Evolutionary conservation across 257 asterid species (phyloP), one percentile per base, ranked within the genome.

Genomic region (Gynochthodes officinalis): DNA sequence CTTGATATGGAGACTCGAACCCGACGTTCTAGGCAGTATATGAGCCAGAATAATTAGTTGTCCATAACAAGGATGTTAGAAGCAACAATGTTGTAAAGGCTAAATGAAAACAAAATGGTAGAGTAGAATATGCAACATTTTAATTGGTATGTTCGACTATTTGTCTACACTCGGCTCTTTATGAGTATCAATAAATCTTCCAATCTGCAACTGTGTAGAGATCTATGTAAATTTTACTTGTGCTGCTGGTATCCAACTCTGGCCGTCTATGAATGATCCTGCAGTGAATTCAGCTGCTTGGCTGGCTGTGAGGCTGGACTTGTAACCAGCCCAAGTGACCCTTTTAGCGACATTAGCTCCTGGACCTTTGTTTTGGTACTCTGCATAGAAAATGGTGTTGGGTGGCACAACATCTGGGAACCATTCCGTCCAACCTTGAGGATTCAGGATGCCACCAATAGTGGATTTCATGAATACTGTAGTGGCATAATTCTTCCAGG

Each of bases 401-500:
- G 94, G 92, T 30, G 96, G 92, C 27, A 67, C 82, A 2, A 80
- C 80, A 2, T 62, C 68, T 0, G 2, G 3, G 12, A 69, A 84
- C 98, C 97, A 88, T 7, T 83, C 76, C 50, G 74, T 79, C 98
- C 98, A 92, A 7, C 98, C 97, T 28, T 50, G 5, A 1, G 97
- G 95, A 5, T 67, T 30, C 83, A 92, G 64, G 71, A 87, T 81
- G 9, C 67, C 77, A 8, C 81, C 96, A 15, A 92, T 86, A 0
- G 19, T 16, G 3, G 91, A 78, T 43, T 84, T 78, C 93, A 85
- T 84, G 25, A 92, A 75, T 0, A 90, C 81, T 0, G 98, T 86
- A 0, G 94, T 86, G 1, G 98, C 87, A 23, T 30, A 88, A 0
- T 67, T 55, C 74, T 88, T 92, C 96, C 96, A 90, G 0, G 98